Evolutionary conservation across 2,329 filamentous ascomycete genomes (phyloP).

Genomic region (Penicillium sp.): DNA sequence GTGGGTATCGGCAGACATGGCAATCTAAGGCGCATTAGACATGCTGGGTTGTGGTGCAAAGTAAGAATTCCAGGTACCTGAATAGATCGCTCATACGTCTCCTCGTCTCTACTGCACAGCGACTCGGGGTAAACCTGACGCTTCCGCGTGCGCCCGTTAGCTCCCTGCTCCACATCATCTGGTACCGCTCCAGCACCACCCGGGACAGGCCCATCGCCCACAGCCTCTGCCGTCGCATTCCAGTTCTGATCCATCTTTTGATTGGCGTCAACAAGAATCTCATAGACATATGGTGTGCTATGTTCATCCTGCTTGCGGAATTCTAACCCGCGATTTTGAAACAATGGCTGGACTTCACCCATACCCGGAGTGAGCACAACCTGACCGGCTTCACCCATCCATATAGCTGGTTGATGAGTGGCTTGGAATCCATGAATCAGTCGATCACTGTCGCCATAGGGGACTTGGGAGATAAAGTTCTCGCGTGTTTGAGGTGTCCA

Average conservation of each 20-base stretch:
- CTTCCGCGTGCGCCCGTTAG: constrained; percentile 43
- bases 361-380: constrained; percentile 47
- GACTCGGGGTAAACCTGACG: constrained; percentile 10
- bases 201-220: constrained; percentile 39
- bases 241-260: constrained; percentile 36
- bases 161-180: constrained; percentile 40
- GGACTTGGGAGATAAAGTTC: constrained; percentile 54
- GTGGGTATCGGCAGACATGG: constrained; percentile 49
- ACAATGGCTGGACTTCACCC: constrained; percentile 34
- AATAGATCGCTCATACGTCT: constrained; percentile 8
- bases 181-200: constrained; percentile 45
- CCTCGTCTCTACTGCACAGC: not conserved
- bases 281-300: constrained; percentile 51
- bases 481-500: constrained; percentile 54
- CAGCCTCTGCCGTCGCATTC: constrained; percentile 38
- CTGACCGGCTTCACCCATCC: constrained; percentile 55
- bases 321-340: constrained; percentile 44
- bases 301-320: constrained; percentile 48
- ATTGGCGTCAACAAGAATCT: constrained; percentile 44
- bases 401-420: constrained; percentile 56
- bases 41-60: too few relatives aligned
- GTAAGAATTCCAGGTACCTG: constrained; percentile 3
- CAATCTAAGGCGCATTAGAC: constrained; percentile 15
- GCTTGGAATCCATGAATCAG: constrained; percentile 54
- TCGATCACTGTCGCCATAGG: constrained; percentile 48